Conservation (phyloP, 768 basidiomycete species). For the Tulasnella sp. region DNA sequence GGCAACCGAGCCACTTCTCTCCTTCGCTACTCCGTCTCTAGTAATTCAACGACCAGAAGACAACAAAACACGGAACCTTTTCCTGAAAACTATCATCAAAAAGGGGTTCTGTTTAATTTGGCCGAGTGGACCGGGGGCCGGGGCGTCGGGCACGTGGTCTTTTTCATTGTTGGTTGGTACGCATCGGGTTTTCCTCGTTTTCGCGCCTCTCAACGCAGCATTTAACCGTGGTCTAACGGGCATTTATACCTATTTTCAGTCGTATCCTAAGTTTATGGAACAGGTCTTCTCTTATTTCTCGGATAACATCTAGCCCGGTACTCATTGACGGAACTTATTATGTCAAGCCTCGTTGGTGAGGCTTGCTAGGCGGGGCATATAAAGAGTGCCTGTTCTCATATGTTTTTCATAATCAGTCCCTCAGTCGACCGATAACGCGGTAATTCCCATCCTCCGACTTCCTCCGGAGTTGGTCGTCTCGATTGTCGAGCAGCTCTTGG, state of each 20-base stretch:
- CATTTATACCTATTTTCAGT: neutral
- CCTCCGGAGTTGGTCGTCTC: neutral
- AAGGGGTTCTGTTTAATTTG: too few relatives aligned
- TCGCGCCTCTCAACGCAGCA: neutral
- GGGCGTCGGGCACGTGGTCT: neutral
- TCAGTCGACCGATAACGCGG: neutral
- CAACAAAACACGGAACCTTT: too few relatives aligned
- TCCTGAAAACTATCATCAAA: too few relatives aligned
- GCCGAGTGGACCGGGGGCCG: too few relatives aligned
- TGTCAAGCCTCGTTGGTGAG: neutral
- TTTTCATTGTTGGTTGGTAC: neutral
- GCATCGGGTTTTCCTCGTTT: neutral
- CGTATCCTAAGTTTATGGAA: too few relatives aligned
- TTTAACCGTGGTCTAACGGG: neutral
- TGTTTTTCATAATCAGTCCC: neutral
- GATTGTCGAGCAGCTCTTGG: neutral
- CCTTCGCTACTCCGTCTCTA: neutral
- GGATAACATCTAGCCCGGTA: neutral
- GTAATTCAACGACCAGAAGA: neutral
- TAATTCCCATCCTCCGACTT: neutral
- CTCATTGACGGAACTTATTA: neutral
- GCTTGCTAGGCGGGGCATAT: neutral
- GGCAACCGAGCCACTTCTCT: neutral
- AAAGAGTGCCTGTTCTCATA: neutral
- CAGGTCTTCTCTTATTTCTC: neutral